phyloP scores from a whole-genome alignment of 176 grass and related monocot species.

The Cenchrus fungigraminus region DNA sequence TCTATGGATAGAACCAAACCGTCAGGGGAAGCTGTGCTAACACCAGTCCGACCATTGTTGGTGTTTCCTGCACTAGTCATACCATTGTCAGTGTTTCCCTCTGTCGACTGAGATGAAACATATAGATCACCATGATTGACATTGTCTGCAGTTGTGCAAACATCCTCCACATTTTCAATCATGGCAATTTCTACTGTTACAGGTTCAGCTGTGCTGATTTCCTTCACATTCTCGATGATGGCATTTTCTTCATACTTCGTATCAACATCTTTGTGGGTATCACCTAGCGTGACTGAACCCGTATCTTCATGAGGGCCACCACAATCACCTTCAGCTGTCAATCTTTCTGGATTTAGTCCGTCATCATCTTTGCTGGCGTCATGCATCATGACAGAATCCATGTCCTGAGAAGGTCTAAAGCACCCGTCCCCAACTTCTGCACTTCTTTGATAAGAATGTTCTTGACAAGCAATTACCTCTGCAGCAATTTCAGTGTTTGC shows the following conservation, averaged over 20 bases:
- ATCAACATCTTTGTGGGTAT: conserved; percentile 31
- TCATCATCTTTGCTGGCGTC: conserved; percentile 30
- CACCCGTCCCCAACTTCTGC: conserved; percentile 32
- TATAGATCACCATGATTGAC: conserved; percentile 20
- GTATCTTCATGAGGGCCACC: conserved; percentile 1
- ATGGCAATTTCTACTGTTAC: conserved; percentile 18
- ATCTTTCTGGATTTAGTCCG: conserved; percentile 29
- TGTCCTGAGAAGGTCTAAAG: conserved; percentile 29
- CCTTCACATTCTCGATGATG: background rate
- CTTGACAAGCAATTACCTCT: conserved; percentile 2
- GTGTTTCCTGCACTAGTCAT: background rate
- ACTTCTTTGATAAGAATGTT: conserved; percentile 26
- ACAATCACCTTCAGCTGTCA: conserved; percentile 10
- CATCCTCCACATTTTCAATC: conserved; percentile 5
- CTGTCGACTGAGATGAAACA: conserved; percentile 1
- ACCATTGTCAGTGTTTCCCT: background rate
- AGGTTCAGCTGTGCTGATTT: conserved; percentile 26
- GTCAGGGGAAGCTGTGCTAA: background rate
- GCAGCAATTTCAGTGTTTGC: conserved; percentile 7
- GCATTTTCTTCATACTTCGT: conserved; percentile 22
- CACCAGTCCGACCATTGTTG: background rate
- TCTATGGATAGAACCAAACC: conserved; percentile 17
- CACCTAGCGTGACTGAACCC: background rate
- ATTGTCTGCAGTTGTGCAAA: background rate
- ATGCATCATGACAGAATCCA: conserved; percentile 40